Evolutionary conservation across 2,329 filamentous ascomycete species (phyloP).

Genomic region (Fusarium tanahbumbuense): DNA sequence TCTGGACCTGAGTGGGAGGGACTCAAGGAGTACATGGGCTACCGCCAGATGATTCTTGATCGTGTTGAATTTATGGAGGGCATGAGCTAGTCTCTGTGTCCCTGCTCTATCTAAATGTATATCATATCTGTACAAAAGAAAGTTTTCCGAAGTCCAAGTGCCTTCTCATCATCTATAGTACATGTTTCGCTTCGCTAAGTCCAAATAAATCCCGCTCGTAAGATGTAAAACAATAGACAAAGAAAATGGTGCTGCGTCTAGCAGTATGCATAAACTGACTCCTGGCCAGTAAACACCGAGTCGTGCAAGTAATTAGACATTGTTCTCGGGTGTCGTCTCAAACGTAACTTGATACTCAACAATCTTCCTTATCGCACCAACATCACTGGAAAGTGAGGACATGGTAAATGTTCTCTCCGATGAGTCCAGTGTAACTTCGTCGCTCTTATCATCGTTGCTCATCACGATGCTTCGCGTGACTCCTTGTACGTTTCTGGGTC

Average conservation of each 20-base stretch:
- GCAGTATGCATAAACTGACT: not conserved
- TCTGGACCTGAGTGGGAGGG: slow-evolving; percentile 90
- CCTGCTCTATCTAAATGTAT: slow-evolving; percentile 23
- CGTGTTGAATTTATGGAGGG: slow-evolving; percentile 91
- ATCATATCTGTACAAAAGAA: slow-evolving; percentile 38
- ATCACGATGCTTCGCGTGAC: slow-evolving; percentile 46
- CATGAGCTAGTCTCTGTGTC: slow-evolving; percentile 64
- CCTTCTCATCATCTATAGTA: not conserved
- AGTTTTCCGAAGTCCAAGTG: not conserved
- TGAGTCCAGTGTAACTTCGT: slow-evolving; percentile 51
- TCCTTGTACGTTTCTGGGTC: slow-evolving; percentile 47
- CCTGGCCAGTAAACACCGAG: not conserved
- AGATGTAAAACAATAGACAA: not conserved
- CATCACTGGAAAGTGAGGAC: slow-evolving; percentile 24
- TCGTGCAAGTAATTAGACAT: slow-evolving; percentile 2
- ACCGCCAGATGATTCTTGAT: slow-evolving; percentile 91
- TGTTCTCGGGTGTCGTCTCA: slow-evolving; percentile 37
- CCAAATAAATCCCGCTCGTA: not conserved
- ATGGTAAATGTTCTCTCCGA: slow-evolving; percentile 23
- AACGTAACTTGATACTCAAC: slow-evolving; percentile 53
- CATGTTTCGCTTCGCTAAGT: not conserved
- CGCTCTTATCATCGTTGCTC: slow-evolving; percentile 47
- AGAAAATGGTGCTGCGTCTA: not conserved
- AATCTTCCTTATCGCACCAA: slow-evolving; percentile 51
- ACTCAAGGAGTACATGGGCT: slow-evolving; percentile 83